Conservation (phyloP, 768 basidiomycete genomes). For the Boletus vermiculosoides region DNA sequence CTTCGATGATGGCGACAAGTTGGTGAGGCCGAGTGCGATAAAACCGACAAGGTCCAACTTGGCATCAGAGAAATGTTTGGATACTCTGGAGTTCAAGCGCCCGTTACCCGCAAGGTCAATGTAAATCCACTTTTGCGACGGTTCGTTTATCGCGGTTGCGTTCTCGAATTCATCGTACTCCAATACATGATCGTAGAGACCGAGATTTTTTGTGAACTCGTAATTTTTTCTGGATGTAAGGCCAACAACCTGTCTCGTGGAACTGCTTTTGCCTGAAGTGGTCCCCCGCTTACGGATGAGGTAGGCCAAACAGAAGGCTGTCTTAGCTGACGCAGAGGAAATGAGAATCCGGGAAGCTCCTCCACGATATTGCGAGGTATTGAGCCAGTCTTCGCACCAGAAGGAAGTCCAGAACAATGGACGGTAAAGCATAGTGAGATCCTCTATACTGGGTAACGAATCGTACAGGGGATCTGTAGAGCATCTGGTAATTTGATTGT, state of each 20-base stretch:
- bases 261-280: too few species aligned
- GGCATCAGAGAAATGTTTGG: conserved; percentile 35
- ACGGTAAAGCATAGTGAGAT: conserved; percentile 68
- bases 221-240: conserved; percentile 58
- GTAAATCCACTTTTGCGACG: conserved; percentile 49
- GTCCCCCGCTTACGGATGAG: conserved; percentile 47
- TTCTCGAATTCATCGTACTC: conserved; percentile 50
- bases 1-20: conserved; percentile 47
- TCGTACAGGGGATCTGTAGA: conserved; percentile 53
- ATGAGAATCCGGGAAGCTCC: conserved; percentile 51
- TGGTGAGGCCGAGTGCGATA: conserved; percentile 57
- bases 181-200: conserved; percentile 56
- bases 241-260: conserved; percentile 49
- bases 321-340: conserved; percentile 72
- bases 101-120: conserved; percentile 64
- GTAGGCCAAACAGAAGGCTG: conserved; percentile 68
- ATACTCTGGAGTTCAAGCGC: conserved; percentile 45
- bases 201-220: conserved; percentile 52
- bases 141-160: conserved; percentile 29
- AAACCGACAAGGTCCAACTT: conserved; percentile 36
- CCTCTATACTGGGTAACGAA: conserved; percentile 47
- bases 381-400: conserved; percentile 73
- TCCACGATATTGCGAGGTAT: conserved; percentile 47
- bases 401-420: conserved; percentile 76
- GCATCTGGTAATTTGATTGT: conserved; percentile 67